Percentiles rank a stretch among this genome's conserved stretches.
Evolutionary conservation across 2,329 filamentous ascomycete genomes (phyloP).

Genomic region (Talaromyces verruculosus): DNA sequence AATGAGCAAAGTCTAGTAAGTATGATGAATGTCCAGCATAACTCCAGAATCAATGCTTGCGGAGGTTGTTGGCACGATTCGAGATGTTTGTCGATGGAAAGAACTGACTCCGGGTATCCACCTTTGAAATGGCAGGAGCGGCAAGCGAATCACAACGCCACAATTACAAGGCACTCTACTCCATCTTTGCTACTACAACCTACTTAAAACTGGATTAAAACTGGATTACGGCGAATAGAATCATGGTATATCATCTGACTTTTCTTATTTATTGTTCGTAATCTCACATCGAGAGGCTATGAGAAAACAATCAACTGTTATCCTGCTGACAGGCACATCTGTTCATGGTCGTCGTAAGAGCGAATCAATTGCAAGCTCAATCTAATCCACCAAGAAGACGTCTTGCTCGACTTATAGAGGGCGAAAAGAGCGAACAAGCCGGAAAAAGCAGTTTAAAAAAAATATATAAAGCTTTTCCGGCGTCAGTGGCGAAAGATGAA

Average conservation of each 20-base stretch:
- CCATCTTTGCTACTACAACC: background rate
- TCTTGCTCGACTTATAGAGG: constrained; percentile 14
- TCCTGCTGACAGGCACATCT: constrained; percentile 33
- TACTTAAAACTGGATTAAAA: background rate
- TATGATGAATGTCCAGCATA: background rate
- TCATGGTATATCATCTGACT: constrained; percentile 14
- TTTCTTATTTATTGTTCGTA: constrained; percentile 22
- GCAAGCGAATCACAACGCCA: constrained; percentile 17
- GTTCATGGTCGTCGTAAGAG: constrained; percentile 35
- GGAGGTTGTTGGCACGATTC: background rate
- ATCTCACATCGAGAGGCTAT: constrained; percentile 16
- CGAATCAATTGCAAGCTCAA: constrained; percentile 35
- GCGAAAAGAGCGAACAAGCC: constrained; percentile 20
- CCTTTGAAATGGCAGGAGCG: constrained; percentile 13
- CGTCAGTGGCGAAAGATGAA: constrained; percentile 13
- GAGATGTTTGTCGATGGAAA: background rate
- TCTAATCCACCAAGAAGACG: constrained; percentile 34
- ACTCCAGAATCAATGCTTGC: background rate
- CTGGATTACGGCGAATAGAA: background rate
- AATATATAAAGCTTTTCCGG: constrained; percentile 16
- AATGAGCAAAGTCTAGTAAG: background rate
- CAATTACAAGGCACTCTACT: background rate
- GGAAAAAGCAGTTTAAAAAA: constrained; percentile 9
- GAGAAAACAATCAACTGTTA: constrained; percentile 26
- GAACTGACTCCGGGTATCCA: constrained; percentile 5